Percentiles rank a stretch among this genome's conserved stretches.
Evolutionary conservation across 331 rosid genomes (phyloP).

Genomic region (Pyracantha coccinea): DNA sequence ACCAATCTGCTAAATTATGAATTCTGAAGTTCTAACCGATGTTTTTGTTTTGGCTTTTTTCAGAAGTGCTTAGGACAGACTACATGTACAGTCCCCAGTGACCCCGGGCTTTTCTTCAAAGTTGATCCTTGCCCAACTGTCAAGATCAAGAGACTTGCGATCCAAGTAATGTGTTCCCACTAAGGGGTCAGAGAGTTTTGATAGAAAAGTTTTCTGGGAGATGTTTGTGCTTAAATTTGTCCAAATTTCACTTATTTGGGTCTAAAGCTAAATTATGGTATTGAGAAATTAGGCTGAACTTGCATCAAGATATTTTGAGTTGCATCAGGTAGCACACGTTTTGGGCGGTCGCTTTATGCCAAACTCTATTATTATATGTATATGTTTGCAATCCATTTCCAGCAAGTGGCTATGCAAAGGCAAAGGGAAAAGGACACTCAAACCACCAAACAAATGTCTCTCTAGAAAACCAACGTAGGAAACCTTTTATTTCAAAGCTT

Average conservation of each 20-base stretch:
- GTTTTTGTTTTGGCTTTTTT: not conserved
- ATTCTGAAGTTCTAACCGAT: not conserved
- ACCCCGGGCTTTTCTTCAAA: constrained; percentile 23
- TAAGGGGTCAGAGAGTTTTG: not conserved
- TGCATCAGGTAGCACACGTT: not conserved
- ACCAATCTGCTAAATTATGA: not conserved
- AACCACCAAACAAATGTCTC: too few species aligned
- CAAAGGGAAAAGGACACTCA: too few species aligned
- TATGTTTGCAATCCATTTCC: too few species aligned
- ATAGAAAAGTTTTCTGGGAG: not conserved
- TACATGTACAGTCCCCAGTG: constrained; percentile 31
- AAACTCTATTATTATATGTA: too few species aligned
- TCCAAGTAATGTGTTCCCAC: constrained; percentile 44
- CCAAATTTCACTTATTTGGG: not conserved
- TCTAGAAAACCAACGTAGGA: too few species aligned
- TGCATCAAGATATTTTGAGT: not conserved
- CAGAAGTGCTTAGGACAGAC: constrained; percentile 55
- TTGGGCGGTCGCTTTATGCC: not conserved
- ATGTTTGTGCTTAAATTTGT: not conserved
- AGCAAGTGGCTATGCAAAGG: not conserved
- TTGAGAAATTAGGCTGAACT: too few species aligned
- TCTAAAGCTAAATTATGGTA: not conserved
- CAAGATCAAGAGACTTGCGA: constrained; percentile 33
- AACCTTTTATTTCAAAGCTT: too few species aligned
- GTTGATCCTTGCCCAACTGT: constrained; percentile 25